These are phyloP conservation scores for Rhizophlyctis rosea DNA, from an alignment of 192 early-diverging fungal genomes.

Conservation along the genomic window DNA sequence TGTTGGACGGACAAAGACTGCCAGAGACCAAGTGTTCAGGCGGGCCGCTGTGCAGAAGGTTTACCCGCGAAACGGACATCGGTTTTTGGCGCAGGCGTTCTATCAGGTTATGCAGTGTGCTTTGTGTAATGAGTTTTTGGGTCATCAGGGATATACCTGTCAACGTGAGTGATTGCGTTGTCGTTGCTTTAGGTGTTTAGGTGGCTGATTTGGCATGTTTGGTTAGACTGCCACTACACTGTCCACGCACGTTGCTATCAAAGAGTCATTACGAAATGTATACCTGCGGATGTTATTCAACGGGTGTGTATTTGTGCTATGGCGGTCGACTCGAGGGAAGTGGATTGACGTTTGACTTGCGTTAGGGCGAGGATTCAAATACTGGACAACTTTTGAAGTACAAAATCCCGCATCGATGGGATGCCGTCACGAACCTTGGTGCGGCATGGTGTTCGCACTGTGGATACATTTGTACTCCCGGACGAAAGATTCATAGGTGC, in stretches of 20 bases:
- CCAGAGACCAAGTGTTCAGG: constrained; percentile 46
- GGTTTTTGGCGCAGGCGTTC: constrained; percentile 81
- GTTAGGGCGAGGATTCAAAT: constrained; percentile 63
- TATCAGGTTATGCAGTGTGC: constrained; percentile 96
- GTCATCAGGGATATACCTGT: constrained; percentile 83
- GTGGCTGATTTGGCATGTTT: background rate
- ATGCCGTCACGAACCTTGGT: constrained; percentile 73
- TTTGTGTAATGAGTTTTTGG: constrained; percentile 87
- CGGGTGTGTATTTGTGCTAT: constrained; percentile 8
- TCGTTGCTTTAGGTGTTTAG: constrained; percentile 11
- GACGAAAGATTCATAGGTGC: constrained; percentile 36
- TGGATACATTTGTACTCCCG: constrained; percentile 66
- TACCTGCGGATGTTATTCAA: constrained; percentile 43
- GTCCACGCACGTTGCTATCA: constrained; percentile 83
- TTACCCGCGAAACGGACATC: constrained; percentile 74
- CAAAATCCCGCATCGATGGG: constrained; percentile 94
- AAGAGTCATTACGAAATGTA: constrained; percentile 91
- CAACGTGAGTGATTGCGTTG: constrained; percentile 52
- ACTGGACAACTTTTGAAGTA: constrained; percentile 70
- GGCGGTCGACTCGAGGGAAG: background rate
- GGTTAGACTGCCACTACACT: constrained; percentile 85
- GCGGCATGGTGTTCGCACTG: constrained; percentile 96
- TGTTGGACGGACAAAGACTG: constrained; percentile 31
- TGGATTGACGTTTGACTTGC: background rate
- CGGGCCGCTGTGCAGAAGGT: constrained; percentile 44